Conservation (phyloP, 2,329 filamentous ascomycete genomes). For the Botrytis fabae region DNA sequence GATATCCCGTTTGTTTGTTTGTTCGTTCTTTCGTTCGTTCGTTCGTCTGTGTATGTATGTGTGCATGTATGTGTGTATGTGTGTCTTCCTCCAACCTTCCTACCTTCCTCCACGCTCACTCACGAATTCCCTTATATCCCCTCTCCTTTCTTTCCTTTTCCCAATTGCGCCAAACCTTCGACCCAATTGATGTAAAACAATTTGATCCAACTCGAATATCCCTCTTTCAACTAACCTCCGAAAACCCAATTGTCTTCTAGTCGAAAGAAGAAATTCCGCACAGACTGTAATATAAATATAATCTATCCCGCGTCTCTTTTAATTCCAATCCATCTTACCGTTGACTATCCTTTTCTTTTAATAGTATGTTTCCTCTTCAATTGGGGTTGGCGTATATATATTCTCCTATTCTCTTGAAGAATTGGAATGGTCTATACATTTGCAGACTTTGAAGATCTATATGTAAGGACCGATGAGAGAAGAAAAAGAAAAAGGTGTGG, state of each 20-base stretch:
- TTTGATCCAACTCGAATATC: neutral
- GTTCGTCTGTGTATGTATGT: neutral
- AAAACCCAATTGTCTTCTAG: neutral
- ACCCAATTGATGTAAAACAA: slow-evolving; percentile 10
- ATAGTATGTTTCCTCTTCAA: neutral
- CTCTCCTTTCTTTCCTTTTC: slow-evolving; percentile 12
- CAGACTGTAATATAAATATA: slow-evolving; percentile 14
- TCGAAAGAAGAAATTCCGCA: slow-evolving; percentile 10
- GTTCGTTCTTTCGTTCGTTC: neutral
- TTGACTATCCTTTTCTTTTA: neutral
- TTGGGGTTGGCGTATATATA: neutral
- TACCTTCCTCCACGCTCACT: neutral
- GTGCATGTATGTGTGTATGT: neutral
- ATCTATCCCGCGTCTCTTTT: neutral
- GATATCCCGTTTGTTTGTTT: neutral
- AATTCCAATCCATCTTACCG: neutral
- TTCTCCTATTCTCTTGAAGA: neutral
- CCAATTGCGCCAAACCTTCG: neutral
- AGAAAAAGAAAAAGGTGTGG: neutral
- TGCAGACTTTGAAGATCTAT: neutral
- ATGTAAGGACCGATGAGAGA: neutral
- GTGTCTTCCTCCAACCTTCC: neutral
- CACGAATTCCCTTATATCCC: neutral
- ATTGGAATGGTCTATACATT: neutral
- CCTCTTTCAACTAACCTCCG: neutral